A percentile compares a stretch with the other conserved stretches of the same genome.
Conservation (phyloP, 345 rosid species). For the Cardamine chenopodiifolia region DNA sequence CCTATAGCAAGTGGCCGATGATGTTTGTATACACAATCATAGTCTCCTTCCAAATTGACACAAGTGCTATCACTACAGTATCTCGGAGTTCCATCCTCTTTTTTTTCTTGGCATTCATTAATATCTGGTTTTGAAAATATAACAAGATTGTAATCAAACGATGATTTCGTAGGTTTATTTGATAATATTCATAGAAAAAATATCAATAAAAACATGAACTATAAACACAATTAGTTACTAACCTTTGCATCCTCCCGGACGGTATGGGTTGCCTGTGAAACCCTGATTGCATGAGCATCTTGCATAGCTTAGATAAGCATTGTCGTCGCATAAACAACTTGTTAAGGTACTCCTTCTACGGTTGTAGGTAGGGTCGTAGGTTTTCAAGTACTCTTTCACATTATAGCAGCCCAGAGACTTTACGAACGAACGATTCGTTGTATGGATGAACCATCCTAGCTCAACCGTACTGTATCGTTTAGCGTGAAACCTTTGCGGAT, state of each 20-base stretch:
- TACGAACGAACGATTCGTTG: rapidly evolving
- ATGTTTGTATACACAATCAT: not conserved
- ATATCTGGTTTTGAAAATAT: not conserved
- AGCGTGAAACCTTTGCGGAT: not conserved
- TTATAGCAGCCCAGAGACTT: not conserved
- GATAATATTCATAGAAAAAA: not conserved
- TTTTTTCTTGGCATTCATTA: not conserved
- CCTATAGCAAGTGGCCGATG: not conserved
- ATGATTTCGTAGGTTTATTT: not conserved
- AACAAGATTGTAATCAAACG: not conserved
- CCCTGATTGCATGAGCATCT: constrained; percentile 25
- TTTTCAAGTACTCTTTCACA: not conserved
- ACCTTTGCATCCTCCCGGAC: constrained; percentile 35
- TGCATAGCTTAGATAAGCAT: not conserved
- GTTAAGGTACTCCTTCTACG: rapidly evolving
- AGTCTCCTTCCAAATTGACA: not conserved
- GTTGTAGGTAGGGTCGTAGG: not conserved
- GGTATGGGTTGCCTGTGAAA: constrained; percentile 45
- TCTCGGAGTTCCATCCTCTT: not conserved
- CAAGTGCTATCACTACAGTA: not conserved
- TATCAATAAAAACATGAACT: not conserved
- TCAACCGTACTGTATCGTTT: not conserved
- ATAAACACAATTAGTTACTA: not conserved
- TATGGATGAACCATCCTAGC: not conserved
- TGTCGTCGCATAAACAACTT: not conserved